These are phyloP conservation scores for Salvia splendens DNA, from an alignment of 257 asterid genomes.

Conservation along the genomic window DNA sequence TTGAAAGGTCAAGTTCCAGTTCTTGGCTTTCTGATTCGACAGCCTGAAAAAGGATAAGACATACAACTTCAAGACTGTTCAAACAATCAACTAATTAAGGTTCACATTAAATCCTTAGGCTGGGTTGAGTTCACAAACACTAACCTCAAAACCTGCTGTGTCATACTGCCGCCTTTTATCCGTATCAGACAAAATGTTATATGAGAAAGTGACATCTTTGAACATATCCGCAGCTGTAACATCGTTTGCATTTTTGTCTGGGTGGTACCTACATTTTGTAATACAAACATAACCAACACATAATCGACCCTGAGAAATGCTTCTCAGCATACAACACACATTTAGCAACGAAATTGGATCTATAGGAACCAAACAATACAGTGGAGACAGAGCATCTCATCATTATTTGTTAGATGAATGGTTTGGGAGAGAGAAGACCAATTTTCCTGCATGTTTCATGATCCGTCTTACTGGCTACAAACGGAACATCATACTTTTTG, in stretches of 20 bases:
- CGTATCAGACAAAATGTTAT: conserved; percentile 86
- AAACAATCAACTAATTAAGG: conserved; percentile 6
- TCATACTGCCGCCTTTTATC: conserved; percentile 93
- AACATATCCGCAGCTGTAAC: conserved; percentile 82
- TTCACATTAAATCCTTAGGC: neutral
- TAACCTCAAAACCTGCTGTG: conserved; percentile 87
- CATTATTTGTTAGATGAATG: conserved; percentile 9
- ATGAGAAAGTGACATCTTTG: conserved; percentile 92
- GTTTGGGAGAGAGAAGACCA: conserved; percentile 12
- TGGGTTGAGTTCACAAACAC: conserved; percentile 24
- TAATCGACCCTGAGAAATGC: conserved; percentile 10
- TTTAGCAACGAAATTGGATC: neutral
- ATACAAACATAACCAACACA: conserved; percentile 27
- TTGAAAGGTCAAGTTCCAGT: conserved; percentile 95
- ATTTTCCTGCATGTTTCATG: neutral
- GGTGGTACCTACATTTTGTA: conserved; percentile 74
- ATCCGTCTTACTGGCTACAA: conserved; percentile 7
- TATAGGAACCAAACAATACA: neutral
- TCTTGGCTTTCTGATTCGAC: conserved; percentile 94
- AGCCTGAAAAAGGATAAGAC: conserved; percentile 54
- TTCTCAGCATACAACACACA: neutral
- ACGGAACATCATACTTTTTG: conserved; percentile 1
- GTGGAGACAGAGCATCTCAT: conserved; percentile 5
- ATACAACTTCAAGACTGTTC: conserved; percentile 15
- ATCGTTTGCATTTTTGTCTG: conserved; percentile 96